Evolutionary conservation across 306 rosid species (phyloP).

Genomic region (Cicer judaicum): DNA sequence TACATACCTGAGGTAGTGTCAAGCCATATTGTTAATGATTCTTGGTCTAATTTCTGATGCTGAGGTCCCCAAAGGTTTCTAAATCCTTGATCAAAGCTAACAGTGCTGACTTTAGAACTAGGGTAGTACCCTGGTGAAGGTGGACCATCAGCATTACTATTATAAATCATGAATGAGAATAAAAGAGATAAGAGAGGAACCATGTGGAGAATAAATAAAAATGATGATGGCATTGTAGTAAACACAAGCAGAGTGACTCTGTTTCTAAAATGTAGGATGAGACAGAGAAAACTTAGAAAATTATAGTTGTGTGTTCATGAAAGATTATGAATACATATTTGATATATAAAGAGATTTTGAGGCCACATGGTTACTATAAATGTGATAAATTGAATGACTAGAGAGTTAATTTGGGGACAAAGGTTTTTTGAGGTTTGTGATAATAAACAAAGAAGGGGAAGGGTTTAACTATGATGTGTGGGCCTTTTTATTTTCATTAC

Average conservation of each 20-base stretch:
- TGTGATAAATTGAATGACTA: slow-evolving; percentile 50
- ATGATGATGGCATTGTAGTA: slow-evolving; percentile 41
- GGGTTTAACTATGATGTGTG: slow-evolving; percentile 18
- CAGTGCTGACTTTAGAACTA: slow-evolving; percentile 59
- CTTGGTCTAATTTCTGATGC: slow-evolving; percentile 72
- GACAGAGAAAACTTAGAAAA: slow-evolving; percentile 18
- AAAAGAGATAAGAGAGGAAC: slow-evolving; percentile 51
- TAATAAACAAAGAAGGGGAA: slow-evolving; percentile 32
- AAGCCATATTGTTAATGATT: slow-evolving; percentile 71
- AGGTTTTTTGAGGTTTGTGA: slow-evolving; percentile 39
- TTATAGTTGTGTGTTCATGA: slow-evolving; percentile 39
- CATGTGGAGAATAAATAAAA: slow-evolving; percentile 42
- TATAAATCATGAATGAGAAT: slow-evolving; percentile 46
- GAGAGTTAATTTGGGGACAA: slow-evolving; percentile 50
- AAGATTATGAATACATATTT: slow-evolving; percentile 41
- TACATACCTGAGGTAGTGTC: slow-evolving; percentile 67
- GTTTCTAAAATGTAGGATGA: slow-evolving; percentile 51
- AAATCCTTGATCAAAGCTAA: slow-evolving; percentile 64
- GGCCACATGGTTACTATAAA: slow-evolving; percentile 47
- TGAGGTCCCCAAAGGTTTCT: slow-evolving; percentile 83
- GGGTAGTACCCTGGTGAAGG: slow-evolving; percentile 89
- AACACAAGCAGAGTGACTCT: neutral
- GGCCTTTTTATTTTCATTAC: slow-evolving; percentile 27
- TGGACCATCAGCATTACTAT: slow-evolving; percentile 56
- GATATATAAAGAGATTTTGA: slow-evolving; percentile 57